phyloP scores from a whole-genome alignment of 345 rosid genomes.

The Arabidopsis suecica region DNA sequence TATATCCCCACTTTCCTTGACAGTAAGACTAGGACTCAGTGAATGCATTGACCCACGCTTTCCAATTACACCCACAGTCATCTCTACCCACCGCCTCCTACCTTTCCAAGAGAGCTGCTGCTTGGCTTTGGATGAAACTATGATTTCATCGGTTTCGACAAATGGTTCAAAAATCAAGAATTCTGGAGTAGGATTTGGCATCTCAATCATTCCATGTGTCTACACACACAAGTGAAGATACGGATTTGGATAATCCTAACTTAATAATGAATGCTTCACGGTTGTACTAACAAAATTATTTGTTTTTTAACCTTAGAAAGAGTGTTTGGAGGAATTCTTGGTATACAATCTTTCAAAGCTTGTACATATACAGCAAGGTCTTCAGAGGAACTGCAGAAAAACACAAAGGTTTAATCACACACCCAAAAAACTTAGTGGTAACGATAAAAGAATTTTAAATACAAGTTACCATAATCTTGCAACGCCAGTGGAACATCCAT shows the following conservation, averaged over 20 bases:
- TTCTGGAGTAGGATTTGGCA: slow-evolving; percentile 92
- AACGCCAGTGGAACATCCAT: slow-evolving; percentile 98
- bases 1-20: slow-evolving; percentile 91
- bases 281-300: not conserved
- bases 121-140: slow-evolving; percentile 61
- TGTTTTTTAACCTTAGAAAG: slow-evolving; percentile 68
- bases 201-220: slow-evolving; percentile 95
- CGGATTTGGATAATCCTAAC: slow-evolving; percentile 5
- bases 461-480: slow-evolving; percentile 81
- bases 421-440: not conserved
- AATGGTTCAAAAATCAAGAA: slow-evolving; percentile 85
- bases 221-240: slow-evolving; percentile 39
- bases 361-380: slow-evolving; percentile 72
- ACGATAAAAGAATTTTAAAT: not conserved
- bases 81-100: slow-evolving; percentile 78
- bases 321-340: slow-evolving; percentile 79
- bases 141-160: slow-evolving; percentile 85
- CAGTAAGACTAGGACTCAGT: slow-evolving; percentile 83
- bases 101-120: slow-evolving; percentile 75
- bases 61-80: slow-evolving; percentile 89
- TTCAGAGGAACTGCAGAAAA: slow-evolving; percentile 62
- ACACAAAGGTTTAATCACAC: slow-evolving; percentile 30
- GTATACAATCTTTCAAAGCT: slow-evolving; percentile 76
- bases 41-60: slow-evolving; percentile 78
- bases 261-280: slow-evolving; percentile 2